Evolutionary conservation across 2,329 filamentous ascomycete species (phyloP).

Genomic region (Microdochium trichocladiopsis): DNA sequence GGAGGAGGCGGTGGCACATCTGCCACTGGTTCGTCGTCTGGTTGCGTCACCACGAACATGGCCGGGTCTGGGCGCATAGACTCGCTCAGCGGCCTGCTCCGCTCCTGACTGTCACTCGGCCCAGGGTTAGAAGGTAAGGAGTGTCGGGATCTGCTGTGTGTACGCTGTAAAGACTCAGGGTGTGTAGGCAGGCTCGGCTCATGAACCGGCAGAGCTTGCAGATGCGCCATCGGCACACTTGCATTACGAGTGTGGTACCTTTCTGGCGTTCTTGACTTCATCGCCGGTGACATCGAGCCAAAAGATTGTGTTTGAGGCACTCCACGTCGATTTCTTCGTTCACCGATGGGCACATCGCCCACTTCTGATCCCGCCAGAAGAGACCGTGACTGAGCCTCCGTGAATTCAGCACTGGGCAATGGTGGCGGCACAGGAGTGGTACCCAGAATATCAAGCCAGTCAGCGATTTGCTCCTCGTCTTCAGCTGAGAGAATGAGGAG

Average conservation of each 20-base stretch:
- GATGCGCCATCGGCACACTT: slow-evolving; percentile 14
- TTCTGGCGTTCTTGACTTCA: slow-evolving; percentile 24
- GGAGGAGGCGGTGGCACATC: slow-evolving; percentile 51
- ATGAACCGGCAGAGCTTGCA: neutral
- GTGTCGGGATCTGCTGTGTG: slow-evolving; percentile 13
- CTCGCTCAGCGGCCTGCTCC: slow-evolving; percentile 20
- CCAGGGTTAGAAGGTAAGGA: slow-evolving; percentile 6
- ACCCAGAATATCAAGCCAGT: slow-evolving; percentile 81
- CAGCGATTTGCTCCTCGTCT: slow-evolving; percentile 67
- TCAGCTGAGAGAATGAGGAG: slow-evolving; percentile 71
- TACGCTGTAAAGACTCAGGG: slow-evolving; percentile 29
- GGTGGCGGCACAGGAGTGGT: slow-evolving; percentile 40
- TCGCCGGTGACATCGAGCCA: slow-evolving; percentile 11
- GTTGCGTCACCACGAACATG: neutral
- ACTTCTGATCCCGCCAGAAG: neutral
- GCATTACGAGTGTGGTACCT: slow-evolving; percentile 22
- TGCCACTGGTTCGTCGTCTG: slow-evolving; percentile 16
- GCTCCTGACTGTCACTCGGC: slow-evolving; percentile 1
- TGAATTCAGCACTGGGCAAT: slow-evolving; percentile 22
- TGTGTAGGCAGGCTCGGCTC: slow-evolving; percentile 18
- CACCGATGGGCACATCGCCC: slow-evolving; percentile 29
- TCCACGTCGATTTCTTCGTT: slow-evolving; percentile 18
- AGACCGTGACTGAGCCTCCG: neutral
- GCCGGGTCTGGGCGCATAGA: slow-evolving; percentile 28
- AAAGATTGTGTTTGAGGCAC: slow-evolving; percentile 9